Conservation (phyloP, 345 rosid species). For the Hibiscus syriacus region DNA sequence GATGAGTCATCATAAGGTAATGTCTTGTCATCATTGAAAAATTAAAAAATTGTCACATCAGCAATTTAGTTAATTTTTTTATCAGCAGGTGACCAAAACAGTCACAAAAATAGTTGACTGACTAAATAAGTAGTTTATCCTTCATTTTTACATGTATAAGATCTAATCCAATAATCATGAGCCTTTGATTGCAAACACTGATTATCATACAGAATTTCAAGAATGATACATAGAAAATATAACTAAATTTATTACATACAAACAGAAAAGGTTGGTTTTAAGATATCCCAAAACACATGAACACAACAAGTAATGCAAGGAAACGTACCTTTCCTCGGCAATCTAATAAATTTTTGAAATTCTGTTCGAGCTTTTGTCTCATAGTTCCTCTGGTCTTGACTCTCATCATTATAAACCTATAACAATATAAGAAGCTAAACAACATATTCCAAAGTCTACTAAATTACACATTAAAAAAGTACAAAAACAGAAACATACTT, state of each 20-base stretch:
- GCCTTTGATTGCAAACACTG: constrained; percentile 19
- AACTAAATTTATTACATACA: background rate
- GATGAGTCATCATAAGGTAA: no score
- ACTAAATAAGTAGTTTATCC: no score
- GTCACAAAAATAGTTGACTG: no score
- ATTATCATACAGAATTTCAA: no score
- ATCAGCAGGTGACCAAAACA: no score
- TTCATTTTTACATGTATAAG: background rate
- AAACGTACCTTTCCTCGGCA: constrained; percentile 26
- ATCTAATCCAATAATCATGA: constrained; percentile 23
- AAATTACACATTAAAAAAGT: no score
- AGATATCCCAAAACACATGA: background rate
- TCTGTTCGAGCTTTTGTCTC: constrained; percentile 27
- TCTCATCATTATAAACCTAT: constrained; percentile 38
- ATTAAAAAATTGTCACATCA: no score
- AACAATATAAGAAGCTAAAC: background rate
- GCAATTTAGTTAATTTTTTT: no score
- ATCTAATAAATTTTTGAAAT: constrained; percentile 37
- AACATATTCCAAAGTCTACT: background rate
- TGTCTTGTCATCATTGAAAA: no score
- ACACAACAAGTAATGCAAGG: background rate
- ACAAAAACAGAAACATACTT: constrained; percentile 18
- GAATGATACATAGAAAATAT: background rate
- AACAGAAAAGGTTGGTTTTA: background rate
- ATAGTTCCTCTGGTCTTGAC: constrained; percentile 35